phyloP scores from a whole-genome alignment of 1,284 basidiomycete genomes.

The Albatrellus sp. region DNA sequence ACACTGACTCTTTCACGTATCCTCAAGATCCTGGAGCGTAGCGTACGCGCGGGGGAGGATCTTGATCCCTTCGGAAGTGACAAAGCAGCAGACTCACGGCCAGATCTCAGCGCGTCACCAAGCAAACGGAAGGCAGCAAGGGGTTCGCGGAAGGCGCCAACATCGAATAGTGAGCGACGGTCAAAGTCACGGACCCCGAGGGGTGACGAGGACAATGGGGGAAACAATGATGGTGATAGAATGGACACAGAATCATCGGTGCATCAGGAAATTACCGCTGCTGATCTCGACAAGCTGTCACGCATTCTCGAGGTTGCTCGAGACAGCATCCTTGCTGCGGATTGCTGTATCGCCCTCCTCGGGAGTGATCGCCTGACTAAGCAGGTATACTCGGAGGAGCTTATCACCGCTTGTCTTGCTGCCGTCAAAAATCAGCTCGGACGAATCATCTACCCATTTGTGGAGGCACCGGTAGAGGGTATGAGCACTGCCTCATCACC shows the following conservation, averaged over 20 bases:
- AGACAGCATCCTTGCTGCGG: constrained; percentile 68
- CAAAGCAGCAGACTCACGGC: not conserved
- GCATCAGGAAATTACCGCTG: constrained; percentile 20
- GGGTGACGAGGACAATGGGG: constrained; percentile 17
- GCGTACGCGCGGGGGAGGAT: constrained; percentile 60
- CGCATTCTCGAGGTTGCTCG: constrained; percentile 41
- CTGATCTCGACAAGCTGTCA: constrained; percentile 39
- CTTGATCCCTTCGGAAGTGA: constrained; percentile 49
- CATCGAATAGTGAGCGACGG: constrained; percentile 12
- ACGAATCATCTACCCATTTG: constrained; percentile 76
- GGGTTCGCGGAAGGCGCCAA: constrained; percentile 24
- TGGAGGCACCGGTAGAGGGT: constrained; percentile 55
- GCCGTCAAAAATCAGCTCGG: constrained; percentile 73
- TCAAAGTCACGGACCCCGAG: constrained; percentile 18
- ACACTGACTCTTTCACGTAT: constrained; percentile 46
- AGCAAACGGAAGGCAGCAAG: constrained; percentile 24
- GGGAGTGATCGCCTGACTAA: constrained; percentile 71
- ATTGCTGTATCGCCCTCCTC: constrained; percentile 71
- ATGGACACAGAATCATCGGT: constrained; percentile 16
- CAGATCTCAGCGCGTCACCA: constrained; percentile 6
- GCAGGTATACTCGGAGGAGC: constrained; percentile 89
- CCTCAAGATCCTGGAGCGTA: constrained; percentile 67
- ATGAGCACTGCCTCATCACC: constrained; percentile 22
- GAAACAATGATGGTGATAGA: constrained; percentile 18
- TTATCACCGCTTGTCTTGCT: constrained; percentile 68